Base-by-base conservation (phyloP, 345 rosid genomes). In the Euphorbia lathyris region DNA sequence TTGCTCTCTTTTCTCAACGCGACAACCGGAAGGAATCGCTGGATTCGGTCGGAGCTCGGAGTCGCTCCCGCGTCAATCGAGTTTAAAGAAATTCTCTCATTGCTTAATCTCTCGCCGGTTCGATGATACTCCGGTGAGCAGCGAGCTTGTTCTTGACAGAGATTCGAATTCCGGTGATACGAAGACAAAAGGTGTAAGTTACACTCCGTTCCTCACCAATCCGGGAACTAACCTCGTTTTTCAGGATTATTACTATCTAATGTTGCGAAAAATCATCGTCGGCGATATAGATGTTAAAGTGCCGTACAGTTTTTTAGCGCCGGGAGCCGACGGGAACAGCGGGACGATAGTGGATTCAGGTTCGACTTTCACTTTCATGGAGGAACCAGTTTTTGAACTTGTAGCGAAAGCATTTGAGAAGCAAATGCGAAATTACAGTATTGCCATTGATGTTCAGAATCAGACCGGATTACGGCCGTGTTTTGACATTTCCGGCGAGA, bases 331-430 rank as follows among this genome's bases (percentile, higher is more conserved):
- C 26, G 98, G 97, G 0, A 85, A 78, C 65, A 96, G 96, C 26
- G 98, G 98, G 57, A 63, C 96, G 25, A 87, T 91, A 17, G 89
- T 90, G 38, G 98, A 94, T 77, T 94, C 98, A 17, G 98, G 98
- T 47, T 72, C 97, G 4, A 94, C 98, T 1, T 85, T 94, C 74
- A 91, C 97, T 9, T 87, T 83, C 89, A 85, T 94, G 96, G 93
- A 90, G 32, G 72, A 78, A 51, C 84, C 87, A 5, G 74, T 86
- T 25, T 87, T 74, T 70, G 86, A 86, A 20, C 66, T 77, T 5
- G 86, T 94, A 8, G 84, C 86, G 0, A 34, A 80, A 16, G 96
- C 81, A 73, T 84, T 94, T 62, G 85, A 78, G 57, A 63, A 77
- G 23, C 90, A 90, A 75, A 82, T 94, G 96, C 72, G 69, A 16